Evolutionary conservation across 495 filamentous ascomycete species (phyloP).

Genomic region (Daldinia grandis): DNA sequence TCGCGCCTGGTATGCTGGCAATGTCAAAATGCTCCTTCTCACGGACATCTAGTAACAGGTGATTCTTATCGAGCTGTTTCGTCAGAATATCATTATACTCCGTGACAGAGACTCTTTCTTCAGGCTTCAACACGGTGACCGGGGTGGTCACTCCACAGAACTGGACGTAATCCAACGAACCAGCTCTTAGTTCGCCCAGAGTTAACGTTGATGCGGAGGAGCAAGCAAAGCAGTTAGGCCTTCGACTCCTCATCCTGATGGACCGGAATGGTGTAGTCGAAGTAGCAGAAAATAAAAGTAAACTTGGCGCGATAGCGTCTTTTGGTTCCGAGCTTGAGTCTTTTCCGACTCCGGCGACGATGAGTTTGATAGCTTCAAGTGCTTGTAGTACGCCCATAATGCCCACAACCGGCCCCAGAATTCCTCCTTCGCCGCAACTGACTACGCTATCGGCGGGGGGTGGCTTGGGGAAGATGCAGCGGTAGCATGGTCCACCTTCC

Average conservation of each 20-base stretch:
- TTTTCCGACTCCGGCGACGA: slow-evolving; percentile 54
- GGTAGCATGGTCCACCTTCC: slow-evolving; percentile 80
- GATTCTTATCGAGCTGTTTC: slow-evolving; percentile 42
- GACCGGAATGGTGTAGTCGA: slow-evolving; percentile 74
- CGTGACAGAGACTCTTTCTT: slow-evolving; percentile 68
- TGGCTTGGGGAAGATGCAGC: slow-evolving; percentile 89
- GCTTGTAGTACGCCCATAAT: slow-evolving; percentile 94
- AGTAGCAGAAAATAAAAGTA: slow-evolving; percentile 78
- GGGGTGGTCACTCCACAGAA: slow-evolving; percentile 73
- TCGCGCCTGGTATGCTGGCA: slow-evolving; percentile 72
- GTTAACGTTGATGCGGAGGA: slow-evolving; percentile 69
- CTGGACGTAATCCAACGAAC: slow-evolving; percentile 76
- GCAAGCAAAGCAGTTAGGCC: slow-evolving; percentile 77
- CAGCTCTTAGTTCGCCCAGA: slow-evolving; percentile 65
- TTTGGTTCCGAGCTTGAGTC: slow-evolving; percentile 4
- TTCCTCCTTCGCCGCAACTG: slow-evolving; percentile 89
- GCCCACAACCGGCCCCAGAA: slow-evolving; percentile 91
- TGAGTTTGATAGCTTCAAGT: slow-evolving; percentile 84
- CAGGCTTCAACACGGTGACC: slow-evolving; percentile 60
- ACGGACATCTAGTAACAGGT: slow-evolving; percentile 79
- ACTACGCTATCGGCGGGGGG: slow-evolving; percentile 80
- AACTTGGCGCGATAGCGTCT: slow-evolving; percentile 50
- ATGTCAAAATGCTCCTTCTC: slow-evolving; percentile 88
- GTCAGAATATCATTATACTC: slow-evolving; percentile 57
- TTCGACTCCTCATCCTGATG: slow-evolving; percentile 72